These are phyloP conservation scores for Russula sp. DNA, from an alignment of 768 basidiomycete species.

Conservation along the genomic window DNA sequence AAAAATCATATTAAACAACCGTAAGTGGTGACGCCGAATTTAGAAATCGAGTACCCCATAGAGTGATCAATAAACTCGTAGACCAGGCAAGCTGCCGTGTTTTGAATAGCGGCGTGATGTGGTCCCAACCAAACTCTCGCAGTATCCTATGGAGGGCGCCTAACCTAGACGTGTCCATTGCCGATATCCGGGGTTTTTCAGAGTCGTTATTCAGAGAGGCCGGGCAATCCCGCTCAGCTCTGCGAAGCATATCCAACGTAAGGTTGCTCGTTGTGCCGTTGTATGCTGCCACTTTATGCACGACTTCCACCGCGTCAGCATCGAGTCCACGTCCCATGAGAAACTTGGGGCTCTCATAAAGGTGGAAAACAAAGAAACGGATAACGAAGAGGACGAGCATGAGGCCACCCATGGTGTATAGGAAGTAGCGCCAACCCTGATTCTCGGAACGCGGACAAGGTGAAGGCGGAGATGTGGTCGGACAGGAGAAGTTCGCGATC, in stretches of 20 bases:
- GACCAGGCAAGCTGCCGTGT: slow-evolving; percentile 50
- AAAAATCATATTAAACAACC: neutral
- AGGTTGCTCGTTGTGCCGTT: slow-evolving; percentile 53
- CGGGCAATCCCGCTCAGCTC: slow-evolving; percentile 20
- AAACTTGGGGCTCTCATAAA: slow-evolving; percentile 70
- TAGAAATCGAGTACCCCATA: slow-evolving; percentile 45
- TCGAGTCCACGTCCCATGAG: slow-evolving; percentile 67
- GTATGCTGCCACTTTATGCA: slow-evolving; percentile 58
- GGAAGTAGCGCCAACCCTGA: slow-evolving; percentile 72
- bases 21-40: neutral
- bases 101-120: slow-evolving; percentile 50
- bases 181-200: slow-evolving; percentile 25
- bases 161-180: slow-evolving; percentile 38
- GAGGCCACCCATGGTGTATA: slow-evolving; percentile 69
- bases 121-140: slow-evolving; percentile 40
- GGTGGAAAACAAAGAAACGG: slow-evolving; percentile 63
- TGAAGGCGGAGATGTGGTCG: slow-evolving; percentile 34
- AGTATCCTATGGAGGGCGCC: slow-evolving; percentile 45
- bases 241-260: slow-evolving; percentile 49
- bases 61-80: slow-evolving; percentile 48
- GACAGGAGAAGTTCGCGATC: slow-evolving; percentile 65
- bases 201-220: slow-evolving; percentile 20
- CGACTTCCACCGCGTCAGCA: slow-evolving; percentile 55
- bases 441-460: slow-evolving; percentile 52
- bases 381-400: slow-evolving; percentile 61